These are phyloP conservation scores for Adansonia digitata DNA, from an alignment of 345 rosid species.

Conservation along the genomic window DNA sequence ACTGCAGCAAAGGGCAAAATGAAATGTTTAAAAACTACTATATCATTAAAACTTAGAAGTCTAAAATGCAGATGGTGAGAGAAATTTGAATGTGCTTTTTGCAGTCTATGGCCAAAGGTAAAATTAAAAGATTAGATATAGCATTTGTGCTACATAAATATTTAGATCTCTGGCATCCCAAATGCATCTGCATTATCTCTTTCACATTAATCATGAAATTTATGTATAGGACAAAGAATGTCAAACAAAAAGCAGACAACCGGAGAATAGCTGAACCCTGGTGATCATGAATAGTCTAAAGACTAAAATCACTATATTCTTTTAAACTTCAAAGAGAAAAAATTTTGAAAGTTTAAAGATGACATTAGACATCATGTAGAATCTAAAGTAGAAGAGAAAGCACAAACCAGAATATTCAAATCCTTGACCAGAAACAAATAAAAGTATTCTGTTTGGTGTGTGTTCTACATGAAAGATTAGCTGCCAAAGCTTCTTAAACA, in stretches of 20 bases:
- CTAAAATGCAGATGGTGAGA: not conserved
- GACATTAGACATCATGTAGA: not conserved
- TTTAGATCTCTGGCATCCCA: not conserved
- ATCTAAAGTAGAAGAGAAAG: not conserved
- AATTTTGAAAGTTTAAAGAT: not conserved
- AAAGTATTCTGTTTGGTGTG: not conserved
- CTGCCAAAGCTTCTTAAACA: not conserved
- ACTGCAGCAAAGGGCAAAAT: constrained; percentile 32
- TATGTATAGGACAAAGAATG: not conserved
- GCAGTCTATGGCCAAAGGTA: not conserved
- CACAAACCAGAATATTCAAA: not conserved
- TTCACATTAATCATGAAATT: not conserved
- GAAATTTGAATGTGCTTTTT: not conserved
- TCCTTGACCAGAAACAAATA: not conserved
- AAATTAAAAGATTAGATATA: not conserved
- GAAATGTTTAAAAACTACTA: not conserved
- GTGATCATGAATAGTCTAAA: not conserved
- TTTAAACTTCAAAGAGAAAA: not conserved
- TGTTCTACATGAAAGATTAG: not conserved
- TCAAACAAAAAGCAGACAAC: not conserved
- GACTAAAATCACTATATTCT: not conserved
- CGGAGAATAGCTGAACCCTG: not conserved
- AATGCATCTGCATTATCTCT: not conserved
- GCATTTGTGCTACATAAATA: not conserved
- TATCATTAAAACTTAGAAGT: not conserved